phyloP scores from a whole-genome alignment of 2,329 filamentous ascomycete species.

The Xylaria sp. region DNA sequence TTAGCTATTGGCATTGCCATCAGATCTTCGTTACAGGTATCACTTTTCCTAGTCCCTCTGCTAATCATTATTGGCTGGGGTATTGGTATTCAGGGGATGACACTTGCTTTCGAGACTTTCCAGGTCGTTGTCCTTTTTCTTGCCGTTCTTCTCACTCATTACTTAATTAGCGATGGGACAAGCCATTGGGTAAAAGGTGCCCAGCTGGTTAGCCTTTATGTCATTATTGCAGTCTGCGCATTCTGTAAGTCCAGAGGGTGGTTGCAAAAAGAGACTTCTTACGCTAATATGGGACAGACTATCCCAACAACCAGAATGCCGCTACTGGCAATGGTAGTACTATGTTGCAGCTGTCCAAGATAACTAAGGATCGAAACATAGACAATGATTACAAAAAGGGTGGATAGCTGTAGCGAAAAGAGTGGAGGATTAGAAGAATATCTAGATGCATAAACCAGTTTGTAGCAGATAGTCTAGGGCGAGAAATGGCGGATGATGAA shows the following conservation, averaged over 20 bases:
- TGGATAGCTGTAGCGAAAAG: too few species aligned
- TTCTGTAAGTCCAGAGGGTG: slow-evolving; percentile 62
- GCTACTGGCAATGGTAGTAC: not conserved
- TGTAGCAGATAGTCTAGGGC: too few species aligned
- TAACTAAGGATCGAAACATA: too few species aligned
- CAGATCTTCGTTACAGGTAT: not conserved
- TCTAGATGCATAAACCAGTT: too few species aligned
- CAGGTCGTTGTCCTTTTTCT: not conserved
- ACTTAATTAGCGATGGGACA: not conserved
- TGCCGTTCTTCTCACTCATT: not conserved
- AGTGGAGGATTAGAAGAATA: too few species aligned
- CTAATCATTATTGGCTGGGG: not conserved
- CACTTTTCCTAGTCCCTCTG: not conserved
- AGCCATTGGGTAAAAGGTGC: slow-evolving; percentile 64
- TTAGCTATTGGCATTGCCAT: not conserved
- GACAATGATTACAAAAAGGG: too few species aligned
- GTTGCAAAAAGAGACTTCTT: not conserved
- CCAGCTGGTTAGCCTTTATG: slow-evolving; percentile 79
- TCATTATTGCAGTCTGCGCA: slow-evolving; percentile 79
- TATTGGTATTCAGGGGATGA: not conserved
- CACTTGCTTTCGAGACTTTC: not conserved
- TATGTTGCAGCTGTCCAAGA: too few species aligned
- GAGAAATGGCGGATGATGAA: too few species aligned
- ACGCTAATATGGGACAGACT: not conserved
- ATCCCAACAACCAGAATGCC: not conserved